Conservation (phyloP, 805 yeast genomes). For the Peterozyma toletana region DNA sequence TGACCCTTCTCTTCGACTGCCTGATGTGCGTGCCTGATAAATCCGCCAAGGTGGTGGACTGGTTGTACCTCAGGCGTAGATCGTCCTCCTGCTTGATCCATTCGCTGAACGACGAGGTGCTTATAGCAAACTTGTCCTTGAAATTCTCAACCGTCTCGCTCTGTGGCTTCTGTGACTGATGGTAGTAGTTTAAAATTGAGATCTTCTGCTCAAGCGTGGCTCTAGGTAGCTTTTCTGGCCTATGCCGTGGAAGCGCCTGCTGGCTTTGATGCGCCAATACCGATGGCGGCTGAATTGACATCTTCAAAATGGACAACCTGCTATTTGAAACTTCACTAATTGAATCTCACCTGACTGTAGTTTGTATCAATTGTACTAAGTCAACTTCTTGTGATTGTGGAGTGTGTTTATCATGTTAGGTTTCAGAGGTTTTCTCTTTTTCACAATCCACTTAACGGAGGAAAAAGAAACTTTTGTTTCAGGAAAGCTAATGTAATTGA, state of each 20-base stretch:
- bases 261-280: too few species aligned
- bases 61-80: constrained; percentile 35
- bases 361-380: too few species aligned
- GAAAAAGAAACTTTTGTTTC: too few species aligned
- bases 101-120: constrained; percentile 54
- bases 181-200: constrained; percentile 44
- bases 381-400: too few species aligned
- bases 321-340: too few species aligned
- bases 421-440: neutral
- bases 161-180: constrained; percentile 41
- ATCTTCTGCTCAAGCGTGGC: constrained; percentile 56
- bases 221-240: constrained; percentile 26
- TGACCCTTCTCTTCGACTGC: constrained; percentile 34
- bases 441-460: too few species aligned
- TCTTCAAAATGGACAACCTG: too few species aligned
- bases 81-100: constrained; percentile 53
- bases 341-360: too few species aligned
- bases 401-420: neutral
- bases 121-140: constrained; percentile 41
- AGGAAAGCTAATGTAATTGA: too few species aligned
- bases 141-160: constrained; percentile 50
- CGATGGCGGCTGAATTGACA: too few species aligned
- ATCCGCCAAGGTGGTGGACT: constrained; percentile 18
- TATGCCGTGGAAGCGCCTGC: too few species aligned
- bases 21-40: constrained; percentile 16